Evolutionary conservation across 2,329 filamentous ascomycete species (phyloP).

Genomic region (Ceratocystis cacaofunesta): DNA sequence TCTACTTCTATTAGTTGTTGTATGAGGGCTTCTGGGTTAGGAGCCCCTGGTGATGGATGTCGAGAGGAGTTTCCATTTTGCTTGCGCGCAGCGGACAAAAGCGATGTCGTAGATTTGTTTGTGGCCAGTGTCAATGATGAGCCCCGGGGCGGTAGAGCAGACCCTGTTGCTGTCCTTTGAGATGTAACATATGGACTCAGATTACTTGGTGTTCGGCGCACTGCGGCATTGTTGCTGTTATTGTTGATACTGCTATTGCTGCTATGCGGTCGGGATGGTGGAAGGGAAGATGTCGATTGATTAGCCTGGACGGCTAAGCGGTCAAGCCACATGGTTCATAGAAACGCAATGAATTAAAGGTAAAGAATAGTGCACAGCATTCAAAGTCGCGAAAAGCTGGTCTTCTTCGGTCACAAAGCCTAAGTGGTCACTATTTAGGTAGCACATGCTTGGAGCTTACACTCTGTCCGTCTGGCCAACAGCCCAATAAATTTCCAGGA

Average conservation of each 20-base stretch:
- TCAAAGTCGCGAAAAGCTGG: background rate
- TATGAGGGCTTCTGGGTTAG: conserved; percentile 11
- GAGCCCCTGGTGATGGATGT: conserved; percentile 22
- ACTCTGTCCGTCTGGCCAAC: background rate
- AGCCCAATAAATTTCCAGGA: background rate
- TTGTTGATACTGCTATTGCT: conserved; percentile 3
- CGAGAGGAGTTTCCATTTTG: conserved; percentile 55
- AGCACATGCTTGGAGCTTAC: background rate
- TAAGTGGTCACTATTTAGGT: background rate
- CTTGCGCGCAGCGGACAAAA: conserved; percentile 49
- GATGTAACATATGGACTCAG: conserved; percentile 55
- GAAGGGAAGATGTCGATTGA: conserved; percentile 36
- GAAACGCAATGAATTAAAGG: background rate
- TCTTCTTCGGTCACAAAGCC: background rate
- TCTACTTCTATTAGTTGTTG: conserved; percentile 9
- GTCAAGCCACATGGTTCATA: conserved; percentile 71
- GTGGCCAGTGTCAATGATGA: conserved; percentile 65
- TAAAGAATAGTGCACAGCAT: background rate
- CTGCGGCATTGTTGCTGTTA: conserved; percentile 43
- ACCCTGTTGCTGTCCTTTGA: conserved; percentile 43
- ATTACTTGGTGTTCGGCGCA: conserved; percentile 46
- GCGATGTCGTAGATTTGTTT: conserved; percentile 61
- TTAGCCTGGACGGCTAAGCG: conserved; percentile 59
- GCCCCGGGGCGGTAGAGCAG: conserved; percentile 27
- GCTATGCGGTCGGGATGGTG: conserved; percentile 14